Percentiles rank a stretch among this genome's conserved stretches.
These are phyloP conservation scores for Ascosphaera apis DNA, from an alignment of 2,329 filamentous ascomycete species.

Conservation along the genomic window DNA sequence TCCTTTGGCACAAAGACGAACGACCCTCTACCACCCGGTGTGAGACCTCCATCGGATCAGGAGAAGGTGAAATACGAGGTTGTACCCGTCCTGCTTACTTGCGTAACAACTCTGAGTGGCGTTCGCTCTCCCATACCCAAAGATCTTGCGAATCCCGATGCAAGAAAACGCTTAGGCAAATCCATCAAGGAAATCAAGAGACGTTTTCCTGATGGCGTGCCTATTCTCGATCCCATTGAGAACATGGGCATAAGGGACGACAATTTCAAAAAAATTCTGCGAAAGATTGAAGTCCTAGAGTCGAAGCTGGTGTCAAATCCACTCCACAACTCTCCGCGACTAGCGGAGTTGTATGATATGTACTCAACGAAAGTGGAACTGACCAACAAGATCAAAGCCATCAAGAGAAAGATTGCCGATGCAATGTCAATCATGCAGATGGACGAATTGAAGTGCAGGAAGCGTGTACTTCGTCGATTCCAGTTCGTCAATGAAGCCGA, in stretches of 20 bases:
- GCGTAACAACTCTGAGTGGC: slow-evolving; percentile 64
- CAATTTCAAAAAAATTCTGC: slow-evolving; percentile 70
- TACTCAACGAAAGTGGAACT: slow-evolving; percentile 63
- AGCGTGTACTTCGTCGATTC: slow-evolving; percentile 78
- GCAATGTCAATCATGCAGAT: slow-evolving; percentile 78
- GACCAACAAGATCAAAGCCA: slow-evolving; percentile 56
- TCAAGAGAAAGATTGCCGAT: slow-evolving; percentile 67
- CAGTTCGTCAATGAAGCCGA: slow-evolving; percentile 91
- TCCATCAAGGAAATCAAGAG: slow-evolving; percentile 54
- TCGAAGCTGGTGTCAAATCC: slow-evolving; percentile 73
- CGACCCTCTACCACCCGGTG: slow-evolving; percentile 40
- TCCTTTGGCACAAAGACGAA: slow-evolving; percentile 32
- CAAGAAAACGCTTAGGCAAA: slow-evolving; percentile 45
- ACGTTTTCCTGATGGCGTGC: slow-evolving; percentile 79
- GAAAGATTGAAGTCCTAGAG: slow-evolving; percentile 92
- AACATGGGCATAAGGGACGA: slow-evolving; percentile 91
- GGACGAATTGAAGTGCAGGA: slow-evolving; percentile 88
- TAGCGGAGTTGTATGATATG: slow-evolving; percentile 66
- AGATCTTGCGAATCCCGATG: slow-evolving; percentile 44
- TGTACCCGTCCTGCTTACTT: slow-evolving; percentile 67
- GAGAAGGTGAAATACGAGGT: slow-evolving; percentile 54
- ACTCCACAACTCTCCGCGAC: slow-evolving; percentile 67
- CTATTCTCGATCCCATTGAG: slow-evolving; percentile 76
- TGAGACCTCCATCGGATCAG: slow-evolving; percentile 35
- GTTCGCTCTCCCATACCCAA: slow-evolving; percentile 64